phyloP scores from a whole-genome alignment of 2,329 filamentous ascomycete species.

The Xylaria arbuscula region DNA sequence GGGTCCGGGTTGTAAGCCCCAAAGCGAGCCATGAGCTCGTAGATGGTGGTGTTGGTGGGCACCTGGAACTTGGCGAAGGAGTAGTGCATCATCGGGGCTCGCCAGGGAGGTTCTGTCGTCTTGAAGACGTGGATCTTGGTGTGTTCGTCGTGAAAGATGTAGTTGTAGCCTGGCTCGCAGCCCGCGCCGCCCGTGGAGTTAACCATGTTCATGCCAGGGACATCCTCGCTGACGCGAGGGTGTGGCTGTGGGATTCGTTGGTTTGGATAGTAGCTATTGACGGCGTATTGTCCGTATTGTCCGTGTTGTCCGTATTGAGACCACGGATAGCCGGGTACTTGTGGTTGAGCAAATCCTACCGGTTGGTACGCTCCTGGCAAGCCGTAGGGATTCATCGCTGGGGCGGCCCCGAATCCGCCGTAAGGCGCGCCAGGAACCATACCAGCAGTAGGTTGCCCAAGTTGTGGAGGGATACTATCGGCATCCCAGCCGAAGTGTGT shows the following conservation, averaged over 20 bases:
- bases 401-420: background rate
- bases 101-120: conserved; percentile 64
- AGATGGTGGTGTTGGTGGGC: conserved; percentile 63
- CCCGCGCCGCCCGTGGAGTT: conserved; percentile 69
- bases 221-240: conserved; percentile 57
- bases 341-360: background rate
- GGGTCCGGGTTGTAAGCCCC: conserved; percentile 63
- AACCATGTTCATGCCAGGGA: conserved; percentile 65
- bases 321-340: conserved; percentile 12
- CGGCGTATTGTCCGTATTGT: conserved; percentile 14
- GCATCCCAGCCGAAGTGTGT: conserved; percentile 45
- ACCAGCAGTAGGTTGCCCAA: conserved; percentile 1
- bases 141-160: conserved; percentile 68
- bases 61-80: conserved; percentile 64
- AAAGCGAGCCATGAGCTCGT: conserved; percentile 68
- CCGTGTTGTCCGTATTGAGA: conserved; percentile 20
- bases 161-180: conserved; percentile 71
- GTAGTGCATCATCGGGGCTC: conserved; percentile 56
- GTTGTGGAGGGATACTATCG: conserved; percentile 37
- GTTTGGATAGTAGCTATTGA: conserved; percentile 35
- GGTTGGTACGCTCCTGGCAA: background rate
- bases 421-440: conserved; percentile 13
- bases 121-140: conserved; percentile 70
- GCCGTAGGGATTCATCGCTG: conserved; percentile 11
- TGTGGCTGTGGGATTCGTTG: conserved; percentile 56